Base-by-base conservation (phyloP, 345 rosid genomes). In the Lagerstroemia speciosa region DNA sequence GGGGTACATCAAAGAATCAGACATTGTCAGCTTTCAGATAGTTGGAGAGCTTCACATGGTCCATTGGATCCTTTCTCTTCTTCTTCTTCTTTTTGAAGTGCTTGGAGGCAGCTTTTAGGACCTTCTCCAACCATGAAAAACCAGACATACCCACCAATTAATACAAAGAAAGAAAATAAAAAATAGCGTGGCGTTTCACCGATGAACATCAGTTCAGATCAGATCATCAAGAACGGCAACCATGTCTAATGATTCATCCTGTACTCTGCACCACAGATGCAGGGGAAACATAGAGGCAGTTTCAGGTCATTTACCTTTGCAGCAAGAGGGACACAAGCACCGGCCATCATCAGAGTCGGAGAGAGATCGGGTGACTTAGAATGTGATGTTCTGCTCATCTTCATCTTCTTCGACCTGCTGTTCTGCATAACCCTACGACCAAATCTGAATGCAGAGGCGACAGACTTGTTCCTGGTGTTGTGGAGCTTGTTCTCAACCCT, bases 71-170 rank as follows among this genome's bases (percentile, higher is more conserved):
- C 72, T 45, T 86, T 74, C 7, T 65, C 40, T 41, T 69, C 78
- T 69, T 89, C 50, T 48, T 68, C 78, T 68, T 89, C 36, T 77
- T 89, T 91, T 88, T 92, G 80, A 90, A 90, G 70, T 84, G 98
- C 69, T 78, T 92, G 0, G 91, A 71, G 8, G 95, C 96, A 33
- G 91, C 91, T 76, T 83, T 92, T 65, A 90, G 71, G 78, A 87
- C 66, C 74, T 85, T 86, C 64, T 76, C 93, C 90, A 90, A 24
- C 90, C 89, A 96, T 89, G 72, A 16, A 40, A 52, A 32, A 15
- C 66, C 55, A 16, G 62, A 4, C 30, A 43, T 19, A 41, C 22
- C 24, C 3, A 5, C n/a, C 14, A 38, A 29, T 34, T n/a, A 22
- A 4, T 36, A 36, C 38, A 36, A 2, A 67, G 27, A 15, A 0